Percentiles rank a stretch among this genome's conserved stretches.
Conservation (phyloP, 2,329 filamentous ascomycete genomes). For the Botryotinia convoluta region DNA sequence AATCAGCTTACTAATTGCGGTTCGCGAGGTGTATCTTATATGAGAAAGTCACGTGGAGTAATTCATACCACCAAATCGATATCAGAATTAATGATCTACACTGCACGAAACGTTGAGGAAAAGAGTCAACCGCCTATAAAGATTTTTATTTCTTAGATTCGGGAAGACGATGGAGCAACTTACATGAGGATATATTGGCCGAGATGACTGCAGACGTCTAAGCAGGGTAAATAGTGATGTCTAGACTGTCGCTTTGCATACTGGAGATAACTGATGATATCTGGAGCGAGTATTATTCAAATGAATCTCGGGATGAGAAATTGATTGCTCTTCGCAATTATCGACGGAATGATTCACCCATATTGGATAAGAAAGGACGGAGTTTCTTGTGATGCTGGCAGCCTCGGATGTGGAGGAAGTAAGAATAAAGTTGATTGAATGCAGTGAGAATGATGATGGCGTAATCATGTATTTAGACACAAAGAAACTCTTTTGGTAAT, state of each 20-base stretch:
- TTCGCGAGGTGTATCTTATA: not conserved
- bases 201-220: conserved; percentile 1
- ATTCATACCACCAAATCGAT: not conserved
- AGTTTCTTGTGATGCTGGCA: not conserved
- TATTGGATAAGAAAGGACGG: not conserved
- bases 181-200: not conserved
- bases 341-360: not conserved
- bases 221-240: not conserved
- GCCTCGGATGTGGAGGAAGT: not conserved
- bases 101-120: not conserved
- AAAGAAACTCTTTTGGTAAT: not conserved
- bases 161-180: not conserved
- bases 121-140: not conserved
- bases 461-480: not conserved
- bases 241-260: not conserved
- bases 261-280: not conserved
- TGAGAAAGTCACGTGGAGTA: not conserved
- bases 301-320: not conserved
- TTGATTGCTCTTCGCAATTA: no score
- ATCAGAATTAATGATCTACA: not conserved
- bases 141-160: not conserved
- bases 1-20: not conserved
- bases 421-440: not conserved
- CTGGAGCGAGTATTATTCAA: not conserved
- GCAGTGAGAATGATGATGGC: not conserved